Conservation (phyloP, 2,329 filamentous ascomycete genomes). For the Chrysosporium keratinophilum region DNA sequence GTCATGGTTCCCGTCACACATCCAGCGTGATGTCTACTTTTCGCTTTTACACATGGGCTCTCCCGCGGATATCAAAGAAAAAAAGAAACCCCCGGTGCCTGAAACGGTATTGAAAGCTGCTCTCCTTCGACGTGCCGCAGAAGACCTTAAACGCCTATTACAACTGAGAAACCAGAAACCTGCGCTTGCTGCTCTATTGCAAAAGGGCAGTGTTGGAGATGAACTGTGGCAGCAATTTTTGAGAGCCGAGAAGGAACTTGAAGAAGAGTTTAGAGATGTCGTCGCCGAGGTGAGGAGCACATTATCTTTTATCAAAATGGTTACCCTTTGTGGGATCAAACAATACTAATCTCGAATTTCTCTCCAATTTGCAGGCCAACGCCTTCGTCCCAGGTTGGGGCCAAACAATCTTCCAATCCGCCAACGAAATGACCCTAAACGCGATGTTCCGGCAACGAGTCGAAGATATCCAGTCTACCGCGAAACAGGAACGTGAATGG, state of each 20-base stretch:
- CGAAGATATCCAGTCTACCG: conserved; percentile 61
- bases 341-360: conserved; percentile 3
- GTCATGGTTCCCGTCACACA: conserved; percentile 86
- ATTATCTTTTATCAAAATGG: background rate
- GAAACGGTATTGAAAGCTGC: conserved; percentile 81
- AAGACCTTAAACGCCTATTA: conserved; percentile 87
- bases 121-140: conserved; percentile 74
- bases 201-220: conserved; percentile 87
- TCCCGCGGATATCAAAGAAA: conserved; percentile 42
- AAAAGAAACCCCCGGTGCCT: conserved; percentile 61
- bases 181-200: conserved; percentile 69
- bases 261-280: conserved; percentile 88
- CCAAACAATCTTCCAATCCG: conserved; percentile 89
- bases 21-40: conserved; percentile 89
- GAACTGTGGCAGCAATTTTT: conserved; percentile 89
- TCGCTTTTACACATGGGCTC: conserved; percentile 73
- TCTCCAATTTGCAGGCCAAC: conserved; percentile 57
- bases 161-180: conserved; percentile 81
- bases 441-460: conserved; percentile 62
- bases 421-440: conserved; percentile 91
- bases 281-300: conserved; percentile 63
- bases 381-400: conserved; percentile 83
- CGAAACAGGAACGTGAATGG: conserved; percentile 70
- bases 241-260: conserved; percentile 92
- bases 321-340: background rate